phyloP scores from a whole-genome alignment of 2,329 filamentous ascomycete genomes.

The Aspergillus sp. region DNA sequence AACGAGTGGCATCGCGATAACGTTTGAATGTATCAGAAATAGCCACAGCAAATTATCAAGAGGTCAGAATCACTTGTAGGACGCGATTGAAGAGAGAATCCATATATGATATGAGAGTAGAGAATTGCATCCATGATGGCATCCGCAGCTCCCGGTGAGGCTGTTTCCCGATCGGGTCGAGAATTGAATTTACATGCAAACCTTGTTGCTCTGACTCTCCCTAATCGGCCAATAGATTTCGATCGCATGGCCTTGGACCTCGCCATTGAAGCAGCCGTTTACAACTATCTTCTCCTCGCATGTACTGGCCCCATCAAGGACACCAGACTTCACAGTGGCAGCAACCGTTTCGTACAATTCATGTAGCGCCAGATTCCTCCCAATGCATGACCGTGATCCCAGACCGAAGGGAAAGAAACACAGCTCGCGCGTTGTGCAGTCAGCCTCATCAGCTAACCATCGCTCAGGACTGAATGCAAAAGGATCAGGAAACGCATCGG shows the following conservation, averaged over 20 bases:
- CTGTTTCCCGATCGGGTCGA: no score
- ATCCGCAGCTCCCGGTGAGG: no score
- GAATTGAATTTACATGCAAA: no score
- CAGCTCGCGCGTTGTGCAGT: not conserved
- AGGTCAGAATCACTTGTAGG: no score
- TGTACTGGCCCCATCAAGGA: not conserved
- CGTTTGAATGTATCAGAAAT: no score
- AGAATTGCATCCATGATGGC: no score
- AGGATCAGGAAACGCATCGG: not conserved
- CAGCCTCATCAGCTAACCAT: not conserved
- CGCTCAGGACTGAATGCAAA: conserved; percentile 7
- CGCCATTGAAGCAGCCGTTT: conserved; percentile 7
- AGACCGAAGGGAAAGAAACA: conserved; percentile 7
- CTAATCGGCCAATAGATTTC: not conserved
- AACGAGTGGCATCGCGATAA: not conserved
- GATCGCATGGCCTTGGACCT: conserved; percentile 3
- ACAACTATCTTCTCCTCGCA: not conserved
- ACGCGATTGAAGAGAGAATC: not conserved
- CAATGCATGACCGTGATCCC: conserved; percentile 5
- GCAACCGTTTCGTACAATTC: not conserved
- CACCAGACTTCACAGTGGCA: not conserved
- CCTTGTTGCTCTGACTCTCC: no score
- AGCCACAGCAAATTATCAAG: no score
- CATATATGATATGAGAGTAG: no score
- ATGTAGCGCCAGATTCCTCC: conserved; percentile 2